Evolutionary conservation across 2,329 filamentous ascomycete genomes (phyloP).

Genomic region (Spiromastix sp.): DNA sequence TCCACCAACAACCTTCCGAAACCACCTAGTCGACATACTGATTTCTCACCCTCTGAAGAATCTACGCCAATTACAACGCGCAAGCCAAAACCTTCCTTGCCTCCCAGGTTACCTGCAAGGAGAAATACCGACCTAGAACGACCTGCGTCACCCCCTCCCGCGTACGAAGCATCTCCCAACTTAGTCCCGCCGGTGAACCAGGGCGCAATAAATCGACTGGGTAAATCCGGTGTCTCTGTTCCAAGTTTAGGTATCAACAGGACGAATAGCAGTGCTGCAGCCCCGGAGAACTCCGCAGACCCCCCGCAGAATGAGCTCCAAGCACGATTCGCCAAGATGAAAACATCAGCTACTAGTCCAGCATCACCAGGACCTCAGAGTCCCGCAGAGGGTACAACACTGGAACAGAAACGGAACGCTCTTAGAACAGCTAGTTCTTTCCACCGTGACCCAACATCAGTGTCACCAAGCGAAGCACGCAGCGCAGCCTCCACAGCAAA

Average conservation of each 20-base stretch:
- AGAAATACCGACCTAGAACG: conserved; percentile 42
- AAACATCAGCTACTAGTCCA: conserved; percentile 24
- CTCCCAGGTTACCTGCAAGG: conserved; percentile 63
- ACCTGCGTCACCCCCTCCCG: conserved; percentile 32
- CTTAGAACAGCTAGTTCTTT: conserved; percentile 50
- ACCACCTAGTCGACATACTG: conserved; percentile 49
- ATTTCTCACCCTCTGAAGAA: conserved; percentile 17
- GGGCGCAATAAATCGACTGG: conserved; percentile 55
- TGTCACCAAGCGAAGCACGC: conserved; percentile 49
- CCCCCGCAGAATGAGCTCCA: conserved; percentile 52
- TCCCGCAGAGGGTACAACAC: conserved; percentile 22
- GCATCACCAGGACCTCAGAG: conserved; percentile 19
- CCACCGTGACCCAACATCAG: conserved; percentile 50
- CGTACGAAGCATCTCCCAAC: conserved; percentile 35
- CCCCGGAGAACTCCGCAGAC: conserved; percentile 11
- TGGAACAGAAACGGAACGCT: conserved; percentile 51
- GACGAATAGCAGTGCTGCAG: conserved; percentile 21
- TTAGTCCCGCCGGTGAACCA: conserved; percentile 36
- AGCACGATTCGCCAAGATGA: conserved; percentile 52
- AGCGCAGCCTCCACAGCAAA: conserved; percentile 51
- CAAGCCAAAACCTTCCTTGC: conserved; percentile 44
- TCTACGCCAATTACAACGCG: conserved; percentile 17
- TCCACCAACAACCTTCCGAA: conserved; percentile 58
- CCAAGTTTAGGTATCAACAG: conserved; percentile 63
- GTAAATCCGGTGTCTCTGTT: conserved; percentile 66